Evolutionary conservation across 2,329 filamentous ascomycete genomes (phyloP).

Genomic region (Zalaria sp.): DNA sequence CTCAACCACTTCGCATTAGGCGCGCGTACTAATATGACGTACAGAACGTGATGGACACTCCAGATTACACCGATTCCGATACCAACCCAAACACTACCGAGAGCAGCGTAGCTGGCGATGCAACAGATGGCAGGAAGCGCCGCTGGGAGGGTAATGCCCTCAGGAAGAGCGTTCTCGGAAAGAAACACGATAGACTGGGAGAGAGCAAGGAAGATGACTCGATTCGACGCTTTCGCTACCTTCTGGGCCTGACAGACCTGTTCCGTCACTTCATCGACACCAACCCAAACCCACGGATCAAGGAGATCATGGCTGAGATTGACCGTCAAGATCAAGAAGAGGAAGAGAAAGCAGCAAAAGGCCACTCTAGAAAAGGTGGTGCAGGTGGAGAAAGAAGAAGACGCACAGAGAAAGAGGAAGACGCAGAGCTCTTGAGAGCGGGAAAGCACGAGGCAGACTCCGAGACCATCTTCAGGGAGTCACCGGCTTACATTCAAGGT

Average conservation of each 20-base stretch:
- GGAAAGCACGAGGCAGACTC: constrained; percentile 70
- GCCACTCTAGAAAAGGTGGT: constrained; percentile 66
- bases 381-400: constrained; percentile 65
- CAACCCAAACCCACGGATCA: constrained; percentile 88
- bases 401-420: constrained; percentile 93
- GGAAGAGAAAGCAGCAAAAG: constrained; percentile 56
- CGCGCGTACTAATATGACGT: too few relatives aligned
- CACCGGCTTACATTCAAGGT: constrained; percentile 75
- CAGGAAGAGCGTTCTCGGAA: constrained; percentile 82
- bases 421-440: constrained; percentile 73
- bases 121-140: constrained; percentile 64
- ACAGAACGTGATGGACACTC: constrained; percentile 30
- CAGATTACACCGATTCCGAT: constrained; percentile 53
- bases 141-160: constrained; percentile 79
- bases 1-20: too few relatives aligned
- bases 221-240: constrained; percentile 83
- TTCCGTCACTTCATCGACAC: constrained; percentile 99
- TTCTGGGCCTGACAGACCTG: constrained; percentile 85
- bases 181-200: constrained; percentile 83
- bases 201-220: constrained; percentile 97
- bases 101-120: constrained; percentile 75
- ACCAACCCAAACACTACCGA: constrained; percentile 55
- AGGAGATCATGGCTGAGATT: constrained; percentile 86
- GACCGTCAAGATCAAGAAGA: constrained; percentile 78
- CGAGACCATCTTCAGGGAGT: constrained; percentile 84